These are phyloP conservation scores for Leishmania aethiopica DNA, from an alignment of 208 protist species.

Conservation along the genomic window DNA sequence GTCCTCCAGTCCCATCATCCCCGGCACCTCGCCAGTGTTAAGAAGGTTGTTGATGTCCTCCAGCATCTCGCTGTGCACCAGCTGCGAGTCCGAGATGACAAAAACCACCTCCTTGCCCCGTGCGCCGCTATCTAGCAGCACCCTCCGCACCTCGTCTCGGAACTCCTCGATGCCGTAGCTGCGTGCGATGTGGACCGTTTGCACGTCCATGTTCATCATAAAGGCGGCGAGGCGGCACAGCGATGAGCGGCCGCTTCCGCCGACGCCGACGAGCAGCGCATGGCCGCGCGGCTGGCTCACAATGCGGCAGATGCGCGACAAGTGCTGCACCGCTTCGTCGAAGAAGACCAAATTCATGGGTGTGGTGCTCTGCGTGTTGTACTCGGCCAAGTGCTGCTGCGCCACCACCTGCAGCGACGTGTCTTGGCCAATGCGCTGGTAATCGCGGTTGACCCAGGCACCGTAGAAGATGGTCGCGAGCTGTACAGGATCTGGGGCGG, in stretches of 20 bases:
- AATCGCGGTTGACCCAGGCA: constrained; percentile 56
- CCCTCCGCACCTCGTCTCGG: constrained; percentile 93
- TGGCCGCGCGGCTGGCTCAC: constrained; percentile 96
- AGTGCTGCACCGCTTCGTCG: constrained; percentile 95
- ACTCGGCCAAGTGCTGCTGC: constrained; percentile 89
- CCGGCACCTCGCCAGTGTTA: constrained; percentile 97
- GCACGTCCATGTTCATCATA: constrained; percentile 92
- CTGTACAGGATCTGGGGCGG: constrained; percentile 14
- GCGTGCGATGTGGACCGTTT: constrained; percentile 89
- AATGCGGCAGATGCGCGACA: constrained; percentile 95
- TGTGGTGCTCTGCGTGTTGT: constrained; percentile 90
- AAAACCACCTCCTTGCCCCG: constrained; percentile 92
- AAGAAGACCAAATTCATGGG: constrained; percentile 97
- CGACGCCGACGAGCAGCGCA: constrained; percentile 96
- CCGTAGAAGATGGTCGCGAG: constrained; percentile 60
- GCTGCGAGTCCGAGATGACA: constrained; percentile 94
- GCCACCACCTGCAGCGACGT: constrained; percentile 51
- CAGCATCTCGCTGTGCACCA: constrained; percentile 93
- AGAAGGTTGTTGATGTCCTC: constrained; percentile 98
- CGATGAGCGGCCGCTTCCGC: constrained; percentile 95
- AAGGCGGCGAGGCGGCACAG: constrained; percentile 94
- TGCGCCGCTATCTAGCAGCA: constrained; percentile 80
- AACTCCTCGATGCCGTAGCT: constrained; percentile 94
- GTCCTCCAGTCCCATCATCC: constrained; percentile 95
- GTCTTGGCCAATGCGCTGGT: constrained; percentile 50